Percentiles rank a stretch among this genome's conserved stretches.
Evolutionary conservation across 192 early-diverging fungal genomes (phyloP).

Genomic region (Coemansia sp.): DNA sequence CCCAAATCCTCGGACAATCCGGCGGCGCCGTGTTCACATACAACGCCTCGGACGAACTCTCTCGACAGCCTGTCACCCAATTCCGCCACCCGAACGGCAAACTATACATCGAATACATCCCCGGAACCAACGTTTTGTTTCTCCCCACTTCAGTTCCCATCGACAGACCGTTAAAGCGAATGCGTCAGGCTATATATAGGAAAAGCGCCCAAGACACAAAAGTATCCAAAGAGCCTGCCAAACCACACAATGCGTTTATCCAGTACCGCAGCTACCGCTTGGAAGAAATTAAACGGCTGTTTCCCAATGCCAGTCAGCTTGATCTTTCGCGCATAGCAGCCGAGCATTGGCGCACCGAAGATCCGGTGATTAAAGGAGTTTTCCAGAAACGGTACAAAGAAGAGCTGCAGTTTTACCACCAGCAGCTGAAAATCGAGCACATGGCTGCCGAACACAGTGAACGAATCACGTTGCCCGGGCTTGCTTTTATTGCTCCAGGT

Average conservation of each 20-base stretch:
- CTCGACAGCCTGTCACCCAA: conserved; percentile 19
- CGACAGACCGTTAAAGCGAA: not conserved
- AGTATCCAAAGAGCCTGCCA: conserved; percentile 4
- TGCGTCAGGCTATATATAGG: conserved; percentile 4
- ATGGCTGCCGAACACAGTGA: conserved; percentile 4
- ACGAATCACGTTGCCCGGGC: not conserved
- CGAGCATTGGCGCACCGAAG: conserved; percentile 29
- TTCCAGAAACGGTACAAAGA: conserved; percentile 17
- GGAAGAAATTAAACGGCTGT: conserved; percentile 7
- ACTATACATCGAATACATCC: conserved; percentile 28
- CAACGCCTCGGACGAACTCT: conserved; percentile 5
- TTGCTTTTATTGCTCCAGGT: not conserved
- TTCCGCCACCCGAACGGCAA: conserved; percentile 16
- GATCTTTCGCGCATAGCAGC: conserved; percentile 30
- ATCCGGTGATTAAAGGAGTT: conserved; percentile 10
- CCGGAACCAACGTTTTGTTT: conserved; percentile 25
- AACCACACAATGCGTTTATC: conserved; percentile 32
- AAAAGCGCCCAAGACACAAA: not conserved
- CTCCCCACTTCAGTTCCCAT: conserved; percentile 13
- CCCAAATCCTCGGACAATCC: conserved; percentile 8
- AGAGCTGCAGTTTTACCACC: conserved; percentile 21
- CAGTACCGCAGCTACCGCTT: conserved; percentile 26
- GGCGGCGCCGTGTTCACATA: conserved; percentile 7
- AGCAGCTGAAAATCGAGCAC: conserved; percentile 11
- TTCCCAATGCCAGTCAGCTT: conserved; percentile 17